Base-by-base conservation (phyloP, 164 flowering plant genomes). In the Vitis rotundifolia region DNA sequence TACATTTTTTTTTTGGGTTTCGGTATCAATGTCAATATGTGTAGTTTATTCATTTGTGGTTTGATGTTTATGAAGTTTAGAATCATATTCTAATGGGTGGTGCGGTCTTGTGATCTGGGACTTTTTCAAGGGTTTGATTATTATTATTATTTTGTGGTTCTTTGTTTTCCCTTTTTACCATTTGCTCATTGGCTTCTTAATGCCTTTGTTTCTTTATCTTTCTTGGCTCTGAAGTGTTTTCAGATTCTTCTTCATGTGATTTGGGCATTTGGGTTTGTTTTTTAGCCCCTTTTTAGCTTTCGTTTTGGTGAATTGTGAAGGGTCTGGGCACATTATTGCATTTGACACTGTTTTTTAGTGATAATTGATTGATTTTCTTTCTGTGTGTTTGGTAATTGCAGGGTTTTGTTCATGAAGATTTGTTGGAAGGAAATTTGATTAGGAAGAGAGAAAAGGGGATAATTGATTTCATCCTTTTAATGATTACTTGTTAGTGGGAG, bases 401-500 rank as follows among this genome's bases (percentile, higher is more conserved):
- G 66, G 70, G 55, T 52, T 51, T 28, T 28, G 12, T 56, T 52
- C 5, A n/a, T 8, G 3, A n/a, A n/a, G 51, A 56, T 67, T 22
- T 67, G 12, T 16, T 44, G 15, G 51, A 47, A 56, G 61, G 44
- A 13, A 11, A 11, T 31, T 19, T 48, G 49, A 59, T 11, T 9
- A 47, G 49, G 44, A 29, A 19, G 13, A 28, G 22, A 37, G 51
- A 37, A 37, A 37, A 37, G 26, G 12, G 49, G 2, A 28, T 11
- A 16, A 16, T 31, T 53, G 7, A 37, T 37, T 37, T 37, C 44
- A 37, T 37, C 44, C 44, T 37, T 37, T 15, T 37, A 4, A n/a
- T 55, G 73, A 19, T 62, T 63, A 59, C 31, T 61, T 69, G 54
- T 55, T 63, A 10, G 7, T 54, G 44, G 48, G 26, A 63, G 63